These are phyloP conservation scores for Scytalidium sp. DNA, from an alignment of 2,329 filamentous ascomycete genomes.

Conservation along the genomic window DNA sequence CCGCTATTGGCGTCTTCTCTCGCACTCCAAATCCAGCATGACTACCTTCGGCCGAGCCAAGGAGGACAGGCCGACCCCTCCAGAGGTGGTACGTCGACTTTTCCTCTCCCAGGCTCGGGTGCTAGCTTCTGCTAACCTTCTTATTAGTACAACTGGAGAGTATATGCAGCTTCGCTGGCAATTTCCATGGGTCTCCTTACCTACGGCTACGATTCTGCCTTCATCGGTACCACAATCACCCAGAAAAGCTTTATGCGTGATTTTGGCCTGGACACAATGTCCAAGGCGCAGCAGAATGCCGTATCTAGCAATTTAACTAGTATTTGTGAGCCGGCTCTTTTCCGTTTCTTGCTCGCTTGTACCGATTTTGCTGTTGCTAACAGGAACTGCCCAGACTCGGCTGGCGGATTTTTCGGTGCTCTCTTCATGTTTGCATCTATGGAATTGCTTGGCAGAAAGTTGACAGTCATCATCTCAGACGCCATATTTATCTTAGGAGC, in stretches of 20 bases:
- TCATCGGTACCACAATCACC: slow-evolving; percentile 46
- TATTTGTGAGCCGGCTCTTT: slow-evolving; percentile 10
- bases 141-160: slow-evolving; percentile 24
- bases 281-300: slow-evolving; percentile 31
- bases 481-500: slow-evolving; percentile 3
- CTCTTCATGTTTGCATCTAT: neutral
- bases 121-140: slow-evolving; percentile 42
- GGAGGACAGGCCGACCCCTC: slow-evolving; percentile 3
- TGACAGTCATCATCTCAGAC: slow-evolving; percentile 4
- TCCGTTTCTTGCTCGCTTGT: neutral
- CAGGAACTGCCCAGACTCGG: neutral
- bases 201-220: slow-evolving; percentile 22
- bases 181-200: slow-evolving; percentile 25
- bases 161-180: slow-evolving; percentile 23
- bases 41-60: neutral
- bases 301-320: slow-evolving; percentile 35
- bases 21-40: neutral
- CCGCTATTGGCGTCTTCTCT: neutral
- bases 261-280: slow-evolving; percentile 31
- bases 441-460: neutral
- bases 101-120: too few relatives aligned
- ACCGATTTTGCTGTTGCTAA: neutral
- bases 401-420: neutral
- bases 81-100: slow-evolving; percentile 3
- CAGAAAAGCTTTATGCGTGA: slow-evolving; percentile 44